Conservation (phyloP, 2,329 filamentous ascomycete species). For the Cladosporium sp. region DNA sequence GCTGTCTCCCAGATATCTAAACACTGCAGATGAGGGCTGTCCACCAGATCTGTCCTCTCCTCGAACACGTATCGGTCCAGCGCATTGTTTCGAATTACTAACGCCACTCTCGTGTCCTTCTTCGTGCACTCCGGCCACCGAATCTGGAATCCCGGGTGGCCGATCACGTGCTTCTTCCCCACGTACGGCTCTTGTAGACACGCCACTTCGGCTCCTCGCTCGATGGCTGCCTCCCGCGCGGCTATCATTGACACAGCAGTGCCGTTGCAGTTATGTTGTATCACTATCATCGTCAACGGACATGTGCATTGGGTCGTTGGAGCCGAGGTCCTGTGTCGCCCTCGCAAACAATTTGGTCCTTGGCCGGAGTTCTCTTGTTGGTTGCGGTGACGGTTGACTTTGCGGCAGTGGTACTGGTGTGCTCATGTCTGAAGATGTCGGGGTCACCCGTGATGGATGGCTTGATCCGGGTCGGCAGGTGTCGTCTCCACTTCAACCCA, state of each 20-base stretch:
- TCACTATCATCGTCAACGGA: constrained; percentile 1
- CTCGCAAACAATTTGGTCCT: not conserved
- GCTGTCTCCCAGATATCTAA: not conserved
- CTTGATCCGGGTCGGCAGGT: too few species aligned
- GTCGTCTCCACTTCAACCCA: not conserved
- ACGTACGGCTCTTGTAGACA: not conserved
- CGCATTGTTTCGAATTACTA: not conserved
- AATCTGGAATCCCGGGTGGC: not conserved
- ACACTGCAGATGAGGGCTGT: not conserved
- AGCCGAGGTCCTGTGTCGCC: not conserved
- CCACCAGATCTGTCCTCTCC: not conserved
- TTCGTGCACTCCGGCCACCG: not conserved
- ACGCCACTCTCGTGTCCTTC: not conserved
- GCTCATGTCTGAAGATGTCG: too few species aligned
- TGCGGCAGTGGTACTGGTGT: too few species aligned
- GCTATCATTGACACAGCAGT: not conserved
- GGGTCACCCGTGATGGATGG: too few species aligned
- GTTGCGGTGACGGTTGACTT: too few species aligned
- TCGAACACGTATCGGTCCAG: not conserved
- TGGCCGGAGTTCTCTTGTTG: not conserved
- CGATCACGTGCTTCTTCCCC: not conserved
- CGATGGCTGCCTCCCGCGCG: not conserved
- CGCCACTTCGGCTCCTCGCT: not conserved
- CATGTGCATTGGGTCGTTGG: not conserved
- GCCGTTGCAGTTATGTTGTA: constrained; percentile 7